Conservation (phyloP, 108 stramenopile genomes). For the Nitzschia sp. region DNA sequence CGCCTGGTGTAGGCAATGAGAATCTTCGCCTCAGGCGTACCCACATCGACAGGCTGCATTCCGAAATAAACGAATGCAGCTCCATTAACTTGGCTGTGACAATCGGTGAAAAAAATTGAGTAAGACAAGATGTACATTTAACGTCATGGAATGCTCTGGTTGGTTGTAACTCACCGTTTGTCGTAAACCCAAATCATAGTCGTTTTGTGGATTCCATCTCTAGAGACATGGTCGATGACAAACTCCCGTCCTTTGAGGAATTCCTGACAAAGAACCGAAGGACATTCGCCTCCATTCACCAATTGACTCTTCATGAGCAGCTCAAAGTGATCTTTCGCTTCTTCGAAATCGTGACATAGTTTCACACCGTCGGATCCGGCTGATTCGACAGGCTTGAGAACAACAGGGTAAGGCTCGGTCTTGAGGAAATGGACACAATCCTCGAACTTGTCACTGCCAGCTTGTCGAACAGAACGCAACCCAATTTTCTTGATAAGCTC, state of each 20-base stretch:
- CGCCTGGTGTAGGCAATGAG: conserved; percentile 56
- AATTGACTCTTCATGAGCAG: conserved; percentile 45
- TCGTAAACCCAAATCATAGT: conserved; percentile 91
- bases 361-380: conserved; percentile 83
- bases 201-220: conserved; percentile 78
- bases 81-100: conserved; percentile 58
- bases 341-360: conserved; percentile 44
- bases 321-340: conserved; percentile 59
- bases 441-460: conserved; percentile 70
- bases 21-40: conserved; percentile 41
- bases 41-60: conserved; percentile 49
- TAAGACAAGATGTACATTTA: no score
- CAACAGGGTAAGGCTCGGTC: conserved; percentile 69
- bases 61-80: conserved; percentile 77
- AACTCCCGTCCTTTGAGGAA: conserved; percentile 60
- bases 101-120: no score
- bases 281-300: conserved; percentile 50
- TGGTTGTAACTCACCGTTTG: conserved; percentile 54
- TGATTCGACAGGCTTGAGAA: conserved; percentile 91
- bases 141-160: no score
- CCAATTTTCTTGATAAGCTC: conserved; percentile 71
- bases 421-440: conserved; percentile 71
- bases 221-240: conserved; percentile 76
- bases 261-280: conserved; percentile 50
- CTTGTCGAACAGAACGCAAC: conserved; percentile 81